Percentiles rank a stretch among this genome's conserved stretches.
Evolutionary conservation across 306 rosid species (phyloP).

Genomic region (Prunus kanzakura): DNA sequence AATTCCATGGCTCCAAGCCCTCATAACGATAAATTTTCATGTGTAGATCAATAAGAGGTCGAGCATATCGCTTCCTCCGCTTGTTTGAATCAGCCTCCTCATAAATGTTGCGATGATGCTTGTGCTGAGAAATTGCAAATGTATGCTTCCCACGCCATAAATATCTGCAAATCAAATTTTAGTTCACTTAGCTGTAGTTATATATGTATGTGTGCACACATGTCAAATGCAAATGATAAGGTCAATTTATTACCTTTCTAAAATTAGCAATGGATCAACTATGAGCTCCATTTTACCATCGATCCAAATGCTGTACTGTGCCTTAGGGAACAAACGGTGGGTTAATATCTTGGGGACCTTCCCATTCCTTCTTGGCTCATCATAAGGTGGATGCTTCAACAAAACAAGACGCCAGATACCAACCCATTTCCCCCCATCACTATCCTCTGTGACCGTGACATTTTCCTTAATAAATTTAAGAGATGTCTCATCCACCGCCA

Average conservation of each 20-base stretch:
- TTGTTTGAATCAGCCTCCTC: constrained; percentile 99
- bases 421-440: constrained; percentile 78
- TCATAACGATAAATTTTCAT: constrained; percentile 91
- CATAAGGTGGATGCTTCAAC: constrained; percentile 81
- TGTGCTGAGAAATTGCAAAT: constrained; percentile 96
- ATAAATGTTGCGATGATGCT: constrained; percentile 80
- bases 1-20: constrained; percentile 87
- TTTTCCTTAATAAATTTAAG: constrained; percentile 71
- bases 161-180: constrained; percentile 52
- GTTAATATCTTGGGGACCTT: constrained; percentile 93
- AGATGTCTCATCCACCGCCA: constrained; percentile 90
- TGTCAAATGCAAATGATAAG: neutral
- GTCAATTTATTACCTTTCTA: constrained; percentile 63
- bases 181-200: neutral
- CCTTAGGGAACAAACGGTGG: constrained; percentile 82
- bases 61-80: constrained; percentile 95
- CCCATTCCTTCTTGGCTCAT: constrained; percentile 97
- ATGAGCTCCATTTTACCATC: constrained; percentile 99
- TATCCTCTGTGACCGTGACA: constrained; percentile 64
- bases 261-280: constrained; percentile 86
- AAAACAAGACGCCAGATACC: constrained; percentile 93
- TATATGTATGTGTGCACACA: neutral
- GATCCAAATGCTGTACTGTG: constrained; percentile 95
- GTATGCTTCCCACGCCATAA: constrained; percentile 89
- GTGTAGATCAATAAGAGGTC: constrained; percentile 95